These are phyloP conservation scores for Pseudogymnoascus sp. DNA, from an alignment of 2,329 filamentous ascomycete genomes.

Conservation along the genomic window DNA sequence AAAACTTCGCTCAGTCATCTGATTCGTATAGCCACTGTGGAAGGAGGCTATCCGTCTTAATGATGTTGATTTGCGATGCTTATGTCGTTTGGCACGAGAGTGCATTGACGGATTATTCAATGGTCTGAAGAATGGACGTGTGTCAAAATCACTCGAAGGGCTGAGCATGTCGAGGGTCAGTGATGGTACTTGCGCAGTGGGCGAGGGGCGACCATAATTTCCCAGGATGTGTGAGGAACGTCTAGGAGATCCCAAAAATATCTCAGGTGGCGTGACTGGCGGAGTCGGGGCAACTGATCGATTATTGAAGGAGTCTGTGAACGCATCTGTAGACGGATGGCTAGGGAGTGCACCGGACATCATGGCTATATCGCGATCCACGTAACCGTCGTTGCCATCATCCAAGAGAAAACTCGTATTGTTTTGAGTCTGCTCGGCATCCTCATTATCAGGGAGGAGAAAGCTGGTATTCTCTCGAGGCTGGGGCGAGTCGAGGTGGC, in stretches of 20 bases:
- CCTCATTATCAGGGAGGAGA: neutral
- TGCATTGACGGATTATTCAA: constrained; percentile 18
- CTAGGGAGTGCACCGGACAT: constrained; percentile 40
- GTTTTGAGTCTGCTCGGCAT: neutral
- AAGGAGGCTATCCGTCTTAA: constrained; percentile 53
- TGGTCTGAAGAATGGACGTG: constrained; percentile 12
- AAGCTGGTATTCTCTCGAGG: constrained; percentile 3
- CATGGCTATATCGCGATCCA: constrained; percentile 40
- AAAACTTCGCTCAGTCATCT: constrained; percentile 50
- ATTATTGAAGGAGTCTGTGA: constrained; percentile 45
- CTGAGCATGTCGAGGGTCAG: constrained; percentile 20
- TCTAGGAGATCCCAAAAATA: constrained; percentile 38
- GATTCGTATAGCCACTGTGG: constrained; percentile 46
- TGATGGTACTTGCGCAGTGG: constrained; percentile 26
- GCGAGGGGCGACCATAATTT: constrained; percentile 33
- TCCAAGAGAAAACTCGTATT: constrained; percentile 6
- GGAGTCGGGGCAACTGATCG: constrained; percentile 49
- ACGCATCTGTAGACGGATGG: constrained; percentile 45
- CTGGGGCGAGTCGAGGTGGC: neutral
- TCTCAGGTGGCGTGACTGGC: constrained; percentile 52
- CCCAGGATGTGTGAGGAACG: constrained; percentile 50
- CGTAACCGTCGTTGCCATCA: constrained; percentile 39
- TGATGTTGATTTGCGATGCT: constrained; percentile 44
- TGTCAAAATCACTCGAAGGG: constrained; percentile 19
- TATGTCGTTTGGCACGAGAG: constrained; percentile 27